Percentiles rank a stretch among this genome's conserved stretches.
These are phyloP conservation scores for Mortierella sp. DNA, from an alignment of 371 early-diverging fungal species.

Conservation along the genomic window DNA sequence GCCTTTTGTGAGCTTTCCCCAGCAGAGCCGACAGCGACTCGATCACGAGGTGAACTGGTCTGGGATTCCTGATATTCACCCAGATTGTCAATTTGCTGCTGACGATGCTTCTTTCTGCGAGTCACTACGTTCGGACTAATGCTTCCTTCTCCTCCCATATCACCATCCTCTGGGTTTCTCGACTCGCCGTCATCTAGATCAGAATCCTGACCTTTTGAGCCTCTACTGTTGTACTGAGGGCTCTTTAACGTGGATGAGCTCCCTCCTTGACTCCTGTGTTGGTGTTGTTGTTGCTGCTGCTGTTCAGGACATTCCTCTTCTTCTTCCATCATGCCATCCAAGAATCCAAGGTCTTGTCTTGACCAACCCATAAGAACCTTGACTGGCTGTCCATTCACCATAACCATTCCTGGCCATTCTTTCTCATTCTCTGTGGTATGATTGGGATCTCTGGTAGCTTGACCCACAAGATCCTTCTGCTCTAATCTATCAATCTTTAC, in stretches of 20 bases:
- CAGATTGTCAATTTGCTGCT: conserved; percentile 27
- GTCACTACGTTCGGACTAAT: background rate
- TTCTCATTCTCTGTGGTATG: conserved; percentile 10
- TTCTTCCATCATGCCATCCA: conserved; percentile 42
- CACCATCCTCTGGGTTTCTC: conserved; percentile 3
- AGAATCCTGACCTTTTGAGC: background rate
- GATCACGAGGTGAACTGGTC: background rate
- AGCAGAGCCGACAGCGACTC: background rate
- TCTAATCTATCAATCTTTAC: conserved; percentile 53
- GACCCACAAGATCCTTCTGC: conserved; percentile 30
- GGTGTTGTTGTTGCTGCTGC: conserved; percentile 1
- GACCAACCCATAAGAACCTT: conserved; percentile 28
- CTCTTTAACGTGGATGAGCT: conserved; percentile 2
- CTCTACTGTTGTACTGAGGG: background rate
- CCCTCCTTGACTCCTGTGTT: background rate
- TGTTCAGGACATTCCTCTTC: conserved; percentile 10
- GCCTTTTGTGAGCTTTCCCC: background rate
- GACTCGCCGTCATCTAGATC: background rate
- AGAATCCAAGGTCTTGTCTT: conserved; percentile 45
- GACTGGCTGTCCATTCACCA: conserved; percentile 43
- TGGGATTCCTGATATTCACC: background rate
- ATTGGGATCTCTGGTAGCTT: conserved; percentile 7
- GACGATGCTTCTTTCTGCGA: conserved; percentile 40
- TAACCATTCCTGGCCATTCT: conserved; percentile 50
- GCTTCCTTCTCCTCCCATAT: background rate